Percentiles rank a stretch among this genome's conserved stretches.
phyloP scores from a whole-genome alignment of 805 yeast species.

The Pichia rugopelliculosa region DNA sequence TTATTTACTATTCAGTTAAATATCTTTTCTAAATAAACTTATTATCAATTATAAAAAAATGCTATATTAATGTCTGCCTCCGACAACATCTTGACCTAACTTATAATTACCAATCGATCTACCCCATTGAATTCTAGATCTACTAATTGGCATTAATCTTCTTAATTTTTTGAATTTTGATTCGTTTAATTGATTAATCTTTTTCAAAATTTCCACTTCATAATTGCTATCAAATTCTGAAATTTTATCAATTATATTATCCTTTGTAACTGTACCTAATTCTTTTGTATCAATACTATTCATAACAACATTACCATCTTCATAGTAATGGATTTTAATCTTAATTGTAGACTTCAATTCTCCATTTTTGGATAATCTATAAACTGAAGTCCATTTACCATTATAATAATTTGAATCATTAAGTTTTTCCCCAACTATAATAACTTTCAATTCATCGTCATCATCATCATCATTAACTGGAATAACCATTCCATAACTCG shows the following conservation, averaged over 20 bases:
- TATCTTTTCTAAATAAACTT: slow-evolving; percentile 26
- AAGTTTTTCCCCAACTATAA: slow-evolving; percentile 63
- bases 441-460: slow-evolving; percentile 34
- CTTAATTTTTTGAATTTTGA: slow-evolving; percentile 74
- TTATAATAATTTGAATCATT: slow-evolving; percentile 78
- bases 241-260: slow-evolving; percentile 38
- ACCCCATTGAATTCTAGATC: slow-evolving; percentile 93
- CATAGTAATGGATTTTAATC: slow-evolving; percentile 85
- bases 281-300: slow-evolving; percentile 28
- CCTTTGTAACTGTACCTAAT: slow-evolving; percentile 12
- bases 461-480: slow-evolving; percentile 26
- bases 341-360: slow-evolving; percentile 45
- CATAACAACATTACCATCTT: slow-evolving; percentile 90
- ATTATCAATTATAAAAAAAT: background rate
- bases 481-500: slow-evolving; percentile 37
- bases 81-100: slow-evolving; percentile 71
- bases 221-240: slow-evolving; percentile 48
- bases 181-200: slow-evolving; percentile 70
- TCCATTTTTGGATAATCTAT: slow-evolving; percentile 36
- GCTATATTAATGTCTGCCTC: slow-evolving; percentile 28
- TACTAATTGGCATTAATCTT: slow-evolving; percentile 85
- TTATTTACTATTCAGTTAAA: slow-evolving; percentile 49
- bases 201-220: slow-evolving; percentile 51
- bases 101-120: slow-evolving; percentile 84
- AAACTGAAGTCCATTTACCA: slow-evolving; percentile 88